A percentile compares a stretch with the other conserved stretches of the same genome.
Evolutionary conservation across 805 yeast species (phyloP).

Genomic region (Yarrowia sp.): DNA sequence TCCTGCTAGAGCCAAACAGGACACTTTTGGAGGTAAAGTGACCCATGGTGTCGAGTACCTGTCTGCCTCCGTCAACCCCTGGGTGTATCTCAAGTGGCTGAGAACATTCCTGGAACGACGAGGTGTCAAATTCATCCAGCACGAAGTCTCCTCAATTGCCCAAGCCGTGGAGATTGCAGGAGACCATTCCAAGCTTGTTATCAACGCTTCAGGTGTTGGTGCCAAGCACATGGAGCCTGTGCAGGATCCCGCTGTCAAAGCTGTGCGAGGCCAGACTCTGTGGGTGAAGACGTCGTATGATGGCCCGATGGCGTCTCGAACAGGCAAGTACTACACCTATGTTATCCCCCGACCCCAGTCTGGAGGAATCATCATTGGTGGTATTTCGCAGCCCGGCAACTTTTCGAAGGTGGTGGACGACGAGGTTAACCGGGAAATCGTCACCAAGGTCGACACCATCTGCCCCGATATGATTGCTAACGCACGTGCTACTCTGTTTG

Average conservation of each 20-base stretch:
- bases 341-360: slow-evolving; percentile 42
- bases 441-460: slow-evolving; percentile 34
- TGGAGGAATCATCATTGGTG: slow-evolving; percentile 43
- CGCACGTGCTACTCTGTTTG: slow-evolving; percentile 36
- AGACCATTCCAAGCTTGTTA: slow-evolving; percentile 22
- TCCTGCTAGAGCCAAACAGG: slow-evolving; percentile 17
- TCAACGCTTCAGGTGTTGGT: slow-evolving; percentile 44
- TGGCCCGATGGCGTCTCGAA: slow-evolving; percentile 42
- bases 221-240: slow-evolving; percentile 39
- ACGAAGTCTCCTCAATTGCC: slow-evolving; percentile 34
- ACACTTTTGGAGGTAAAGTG: slow-evolving; percentile 39
- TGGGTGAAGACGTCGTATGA: slow-evolving; percentile 42
- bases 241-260: slow-evolving; percentile 40
- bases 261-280: slow-evolving; percentile 44
- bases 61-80: slow-evolving; percentile 42
- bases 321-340: slow-evolving; percentile 43
- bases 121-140: slow-evolving; percentile 42
- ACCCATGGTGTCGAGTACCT: slow-evolving; percentile 43
- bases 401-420: slow-evolving; percentile 34
- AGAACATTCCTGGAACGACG: slow-evolving; percentile 40
- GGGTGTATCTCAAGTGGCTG: slow-evolving; percentile 43
- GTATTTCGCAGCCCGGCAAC: slow-evolving; percentile 42
- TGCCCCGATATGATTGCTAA: slow-evolving; percentile 29
- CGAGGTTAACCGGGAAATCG: slow-evolving; percentile 39
- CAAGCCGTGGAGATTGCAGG: slow-evolving; percentile 26